Base-by-base conservation (phyloP, 352 stramenopile genomes). In the Phytophthora multivora region DNA sequence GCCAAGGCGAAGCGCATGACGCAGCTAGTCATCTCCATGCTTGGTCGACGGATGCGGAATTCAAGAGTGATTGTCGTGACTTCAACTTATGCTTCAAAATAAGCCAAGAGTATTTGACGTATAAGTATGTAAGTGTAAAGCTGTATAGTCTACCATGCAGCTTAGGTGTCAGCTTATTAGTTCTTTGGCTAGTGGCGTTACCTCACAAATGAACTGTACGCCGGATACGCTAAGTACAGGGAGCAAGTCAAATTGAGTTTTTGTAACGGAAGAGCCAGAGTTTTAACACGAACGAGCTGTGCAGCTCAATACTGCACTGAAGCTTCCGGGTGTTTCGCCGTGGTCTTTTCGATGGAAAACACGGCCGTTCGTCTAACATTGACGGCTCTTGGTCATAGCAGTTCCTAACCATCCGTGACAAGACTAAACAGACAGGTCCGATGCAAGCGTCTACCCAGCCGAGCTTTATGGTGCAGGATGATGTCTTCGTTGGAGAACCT, bases 1-100 rank as follows among this genome's bases (percentile, higher is more conserved):
- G 69, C 61, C 52, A 78, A 69, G 19, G 69, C 72, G 45, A 80
- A 80, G 36, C 72, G 68, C 57, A 77, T 61, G 38, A 77, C 54
- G 28, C 12, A 65, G 23, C 66, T 68, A 13, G 52, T 58, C 55
- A 69, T 65, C 47, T 79, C 67, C 71, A 79, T 77, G 13, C 33
- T 66, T n/a, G n/a, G n/a, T n/a, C n/a, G n/a, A n/a, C 16, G 18
- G 43, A 33, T 48, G 46, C 36, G 48, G 39, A 65, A 69, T 40
- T 11, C 30, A 51, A 55, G 57, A 69, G 36, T 65, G 55, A 63
- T 30, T 42, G 54, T 72, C 51, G 62, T 72, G 41, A 64, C 63
- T 75, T 71, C 66, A 75, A 68, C 59, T 55, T 59, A 23, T n/a
- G n/a, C n/a, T n/a, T n/a, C n/a, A n/a, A n/a, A n/a, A n/a, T n/a